Evolutionary conservation across 2,329 filamentous ascomycete species (phyloP), one percentile per base, ranked within the genome.

Genomic region (Trichoderma sp.): DNA sequence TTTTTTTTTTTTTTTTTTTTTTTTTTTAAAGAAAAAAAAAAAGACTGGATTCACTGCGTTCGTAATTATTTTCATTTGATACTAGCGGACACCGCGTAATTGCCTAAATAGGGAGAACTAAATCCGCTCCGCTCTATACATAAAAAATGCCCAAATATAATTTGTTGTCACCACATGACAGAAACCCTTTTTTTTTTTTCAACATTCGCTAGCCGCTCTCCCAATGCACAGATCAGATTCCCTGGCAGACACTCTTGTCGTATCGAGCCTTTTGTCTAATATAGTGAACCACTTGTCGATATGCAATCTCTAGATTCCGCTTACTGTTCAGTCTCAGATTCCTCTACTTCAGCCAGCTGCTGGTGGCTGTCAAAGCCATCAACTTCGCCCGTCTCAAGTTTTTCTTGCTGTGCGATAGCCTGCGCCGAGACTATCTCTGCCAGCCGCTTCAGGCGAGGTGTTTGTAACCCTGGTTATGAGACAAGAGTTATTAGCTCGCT

Each of bases 391-490:
- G 83, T 88, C 59, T 93, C 91, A 71, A 91, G 82, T 82, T 93
- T 95, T 81, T 97, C 93, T 81, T 97, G 93, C 80, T 98, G 95
- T 68, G 94, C 93, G 76, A 98, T 95, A 37, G 96, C 96, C 81
- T 99, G 96, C 37, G 94, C 92, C 46, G 93, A 97, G 59, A 99
- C 96, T 73, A 99, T 98, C 82, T 99, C 96, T n/a, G 96, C 96
- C 66, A 99, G 86, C 70, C 96, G 91, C 85, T 98, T 98, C 71
- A 99, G 83, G 71, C 95, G 89, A 59, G 95, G 95, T 69, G 94
- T 97, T 92, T 97, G 94, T 60, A 97, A 89, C 95, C 93, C 92
- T 96, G 70, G 14, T 49, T 55, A n/a, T n/a, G 30, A 21, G 21
- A 5, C 10, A 69, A 80, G 75, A 80, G 78, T 78, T 32, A 26